These are phyloP conservation scores for Cokeromyces recurvatus DNA, from an alignment of 371 early-diverging fungal species.

Conservation along the genomic window DNA sequence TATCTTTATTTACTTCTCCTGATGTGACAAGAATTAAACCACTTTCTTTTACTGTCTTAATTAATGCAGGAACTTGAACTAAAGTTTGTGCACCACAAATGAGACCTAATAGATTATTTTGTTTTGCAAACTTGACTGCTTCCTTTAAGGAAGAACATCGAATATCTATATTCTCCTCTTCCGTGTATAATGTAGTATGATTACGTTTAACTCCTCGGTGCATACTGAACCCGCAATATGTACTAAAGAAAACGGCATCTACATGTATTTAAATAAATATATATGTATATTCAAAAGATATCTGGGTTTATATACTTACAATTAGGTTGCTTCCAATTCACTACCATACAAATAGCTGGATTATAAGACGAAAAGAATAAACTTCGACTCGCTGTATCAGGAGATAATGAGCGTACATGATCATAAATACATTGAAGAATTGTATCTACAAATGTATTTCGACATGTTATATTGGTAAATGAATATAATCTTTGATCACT, in stretches of 20 bases:
- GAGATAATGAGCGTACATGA: constrained; percentile 40
- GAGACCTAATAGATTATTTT: constrained; percentile 80
- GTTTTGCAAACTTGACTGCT: constrained; percentile 68
- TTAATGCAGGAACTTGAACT: constrained; percentile 84
- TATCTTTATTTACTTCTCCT: constrained; percentile 68
- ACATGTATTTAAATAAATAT: background rate
- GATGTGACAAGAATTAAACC: constrained; percentile 87
- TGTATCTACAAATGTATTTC: constrained; percentile 81
- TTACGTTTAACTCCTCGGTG: constrained; percentile 40
- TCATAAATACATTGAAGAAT: constrained; percentile 80
- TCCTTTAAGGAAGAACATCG: constrained; percentile 62
- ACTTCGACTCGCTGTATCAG: constrained; percentile 28
- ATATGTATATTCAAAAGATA: too few relatives aligned
- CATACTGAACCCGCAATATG: constrained; percentile 69
- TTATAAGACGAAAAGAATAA: constrained; percentile 85
- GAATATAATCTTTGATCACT: constrained; percentile 49
- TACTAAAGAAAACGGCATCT: constrained; percentile 87
- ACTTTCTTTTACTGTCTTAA: constrained; percentile 84
- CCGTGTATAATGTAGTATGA: too few relatives aligned
- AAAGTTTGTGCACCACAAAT: constrained; percentile 85
- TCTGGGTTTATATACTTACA: constrained; percentile 47
- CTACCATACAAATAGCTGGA: constrained; percentile 83
- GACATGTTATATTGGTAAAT: constrained; percentile 54
- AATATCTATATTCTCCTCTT: constrained; percentile 21
- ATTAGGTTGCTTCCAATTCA: constrained; percentile 98